phyloP scores from a whole-genome alignment of 1,139 yeast species.

The Groenewaldozyma sp. region DNA sequence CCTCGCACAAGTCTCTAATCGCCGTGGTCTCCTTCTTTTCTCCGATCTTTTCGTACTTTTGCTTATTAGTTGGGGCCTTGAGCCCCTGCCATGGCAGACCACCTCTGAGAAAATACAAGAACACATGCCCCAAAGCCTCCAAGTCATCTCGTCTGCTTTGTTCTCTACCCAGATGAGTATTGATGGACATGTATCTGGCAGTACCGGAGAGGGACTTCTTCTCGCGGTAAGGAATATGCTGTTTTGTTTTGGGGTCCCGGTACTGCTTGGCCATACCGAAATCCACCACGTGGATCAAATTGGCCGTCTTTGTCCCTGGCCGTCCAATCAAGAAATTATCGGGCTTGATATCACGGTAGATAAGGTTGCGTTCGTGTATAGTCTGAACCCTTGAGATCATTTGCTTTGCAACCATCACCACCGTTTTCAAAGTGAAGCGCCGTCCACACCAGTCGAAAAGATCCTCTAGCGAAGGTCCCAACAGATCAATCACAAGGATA shows the following conservation, averaged over 20 bases:
- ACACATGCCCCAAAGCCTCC: conserved; percentile 92
- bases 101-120: conserved; percentile 86
- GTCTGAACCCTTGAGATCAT: conserved; percentile 82
- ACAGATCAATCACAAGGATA: conserved; percentile 81
- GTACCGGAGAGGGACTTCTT: conserved; percentile 92
- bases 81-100: conserved; percentile 98
- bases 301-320: conserved; percentile 42
- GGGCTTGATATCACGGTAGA: conserved; percentile 92
- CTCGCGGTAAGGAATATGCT: conserved; percentile 94
- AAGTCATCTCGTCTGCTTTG: conserved; percentile 93
- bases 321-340: conserved; percentile 85
- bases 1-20: conserved; percentile 67
- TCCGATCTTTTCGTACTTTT: conserved; percentile 93
- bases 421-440: conserved; percentile 76
- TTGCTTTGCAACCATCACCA: conserved; percentile 83
- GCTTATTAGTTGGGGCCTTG: conserved; percentile 96
- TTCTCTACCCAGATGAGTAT: conserved; percentile 94
- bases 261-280: conserved; percentile 98
- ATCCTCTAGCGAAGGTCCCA: conserved; percentile 95
- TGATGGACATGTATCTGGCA: conserved; percentile 95
- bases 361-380: conserved; percentile 82
- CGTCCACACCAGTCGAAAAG: conserved; percentile 98
- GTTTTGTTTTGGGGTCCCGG: conserved; percentile 89
- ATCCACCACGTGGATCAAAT: conserved; percentile 46
- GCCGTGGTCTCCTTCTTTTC: conserved; percentile 85